phyloP scores from a whole-genome alignment of 371 early-diverging fungal genomes.

The Rhizopus stolonifer region DNA sequence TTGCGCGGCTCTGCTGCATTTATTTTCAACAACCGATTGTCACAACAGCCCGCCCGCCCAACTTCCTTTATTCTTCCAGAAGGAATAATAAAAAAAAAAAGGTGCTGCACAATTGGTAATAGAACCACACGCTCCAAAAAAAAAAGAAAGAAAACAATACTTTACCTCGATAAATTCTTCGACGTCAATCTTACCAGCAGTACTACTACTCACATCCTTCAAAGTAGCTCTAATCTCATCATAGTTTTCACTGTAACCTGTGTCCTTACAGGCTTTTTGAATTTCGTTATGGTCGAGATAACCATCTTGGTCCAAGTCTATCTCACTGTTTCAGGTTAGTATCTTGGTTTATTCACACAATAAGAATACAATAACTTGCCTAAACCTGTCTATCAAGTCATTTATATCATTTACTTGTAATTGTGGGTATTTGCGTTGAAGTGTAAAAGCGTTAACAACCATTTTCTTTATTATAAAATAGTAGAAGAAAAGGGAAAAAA shows the following conservation, averaged over 20 bases:
- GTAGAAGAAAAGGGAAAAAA: slow-evolving; percentile 1
- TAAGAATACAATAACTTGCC: slow-evolving; percentile 33
- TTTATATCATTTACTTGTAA: slow-evolving; percentile 63
- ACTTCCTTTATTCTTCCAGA: neutral
- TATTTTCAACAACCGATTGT: neutral
- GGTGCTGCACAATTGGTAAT: neutral
- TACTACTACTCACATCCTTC: slow-evolving; percentile 70
- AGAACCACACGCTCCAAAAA: neutral
- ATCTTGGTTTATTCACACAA: neutral
- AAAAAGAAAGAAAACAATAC: slow-evolving; percentile 1
- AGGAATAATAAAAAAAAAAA: too few species aligned
- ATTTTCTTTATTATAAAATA: slow-evolving; percentile 5
- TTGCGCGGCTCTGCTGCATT: neutral
- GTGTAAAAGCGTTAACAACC: slow-evolving; percentile 47
- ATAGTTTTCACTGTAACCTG: slow-evolving; percentile 71
- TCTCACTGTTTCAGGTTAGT: slow-evolving; percentile 41
- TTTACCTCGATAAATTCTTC: slow-evolving; percentile 84
- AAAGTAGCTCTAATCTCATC: slow-evolving; percentile 77
- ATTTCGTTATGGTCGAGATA: slow-evolving; percentile 75
- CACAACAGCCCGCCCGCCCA: neutral
- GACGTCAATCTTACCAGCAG: slow-evolving; percentile 73
- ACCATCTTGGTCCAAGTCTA: slow-evolving; percentile 75
- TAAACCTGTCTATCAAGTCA: slow-evolving; percentile 60
- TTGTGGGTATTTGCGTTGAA: slow-evolving; percentile 64
- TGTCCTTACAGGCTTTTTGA: slow-evolving; percentile 65